Percentiles rank a stretch among this genome's conserved stretches.
These are phyloP conservation scores for Fraxinus dipetala DNA, from an alignment of 305 asterid genomes.

Conservation along the genomic window DNA sequence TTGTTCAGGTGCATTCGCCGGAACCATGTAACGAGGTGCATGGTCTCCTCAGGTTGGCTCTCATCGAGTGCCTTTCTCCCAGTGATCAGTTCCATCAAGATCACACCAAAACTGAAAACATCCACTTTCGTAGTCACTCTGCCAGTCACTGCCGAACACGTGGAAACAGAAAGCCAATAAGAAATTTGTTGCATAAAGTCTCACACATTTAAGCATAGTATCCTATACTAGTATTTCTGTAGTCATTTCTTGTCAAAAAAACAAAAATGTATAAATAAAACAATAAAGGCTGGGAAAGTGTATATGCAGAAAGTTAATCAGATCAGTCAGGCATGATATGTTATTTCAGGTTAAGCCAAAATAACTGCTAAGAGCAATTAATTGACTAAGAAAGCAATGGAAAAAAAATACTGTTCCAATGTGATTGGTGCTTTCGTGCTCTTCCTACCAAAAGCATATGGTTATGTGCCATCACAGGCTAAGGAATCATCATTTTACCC, in stretches of 20 bases:
- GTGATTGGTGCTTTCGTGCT: too few species aligned
- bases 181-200: neutral
- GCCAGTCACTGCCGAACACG: constrained; percentile 65
- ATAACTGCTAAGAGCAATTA: too few species aligned
- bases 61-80: constrained; percentile 89
- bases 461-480: too few species aligned
- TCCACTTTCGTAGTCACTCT: constrained; percentile 93
- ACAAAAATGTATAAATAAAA: too few species aligned
- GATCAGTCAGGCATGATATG: neutral
- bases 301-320: neutral
- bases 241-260: neutral
- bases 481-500: too few species aligned
- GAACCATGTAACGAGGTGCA: constrained; percentile 98
- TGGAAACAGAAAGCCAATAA: constrained; percentile 16
- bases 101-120: constrained; percentile 90
- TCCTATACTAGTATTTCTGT: neutral
- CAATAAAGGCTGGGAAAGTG: neutral
- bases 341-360: too few species aligned
- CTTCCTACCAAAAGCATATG: too few species aligned
- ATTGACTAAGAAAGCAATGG: too few species aligned
- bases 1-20: constrained; percentile 75
- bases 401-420: too few species aligned
- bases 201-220: neutral
- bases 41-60: constrained; percentile 89
- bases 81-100: constrained; percentile 87